Conservation (phyloP, 2,329 filamentous ascomycete genomes). For the Diplodia scrobiculata region DNA sequence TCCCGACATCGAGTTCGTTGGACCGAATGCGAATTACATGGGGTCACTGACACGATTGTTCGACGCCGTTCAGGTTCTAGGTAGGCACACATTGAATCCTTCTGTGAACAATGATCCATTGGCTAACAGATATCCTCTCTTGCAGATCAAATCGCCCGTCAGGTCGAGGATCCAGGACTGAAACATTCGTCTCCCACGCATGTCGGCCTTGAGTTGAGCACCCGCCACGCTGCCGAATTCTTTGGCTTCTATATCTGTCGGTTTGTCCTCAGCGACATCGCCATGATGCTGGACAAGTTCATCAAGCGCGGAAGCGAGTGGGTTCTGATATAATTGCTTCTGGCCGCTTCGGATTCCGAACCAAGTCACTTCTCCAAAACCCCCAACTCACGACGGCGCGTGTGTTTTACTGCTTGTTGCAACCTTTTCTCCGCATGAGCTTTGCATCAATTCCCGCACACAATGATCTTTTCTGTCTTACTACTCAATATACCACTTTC, state of each 20-base stretch:
- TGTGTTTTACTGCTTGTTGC: slow-evolving; percentile 32
- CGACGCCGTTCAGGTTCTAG: slow-evolving; percentile 88
- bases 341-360: slow-evolving; percentile 34
- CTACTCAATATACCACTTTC: slow-evolving; percentile 16
- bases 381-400: slow-evolving; percentile 34
- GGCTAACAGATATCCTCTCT: not conserved
- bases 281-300: slow-evolving; percentile 88
- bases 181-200: slow-evolving; percentile 91
- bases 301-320: slow-evolving; percentile 96
- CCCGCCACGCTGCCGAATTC: slow-evolving; percentile 92
- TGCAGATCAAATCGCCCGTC: slow-evolving; percentile 88
- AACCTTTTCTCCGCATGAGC: slow-evolving; percentile 26
- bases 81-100: slow-evolving; percentile 56
- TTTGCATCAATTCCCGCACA: slow-evolving; percentile 5
- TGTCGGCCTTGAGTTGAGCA: slow-evolving; percentile 90
- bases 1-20: slow-evolving; percentile 68
- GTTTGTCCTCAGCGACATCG: slow-evolving; percentile 85
- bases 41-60: slow-evolving; percentile 83
- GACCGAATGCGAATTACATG: slow-evolving; percentile 91
- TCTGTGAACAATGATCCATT: not conserved
- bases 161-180: slow-evolving; percentile 92
- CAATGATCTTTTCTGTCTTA: slow-evolving; percentile 24
- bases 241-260: slow-evolving; percentile 96
- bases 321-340: slow-evolving; percentile 62
- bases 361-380: slow-evolving; percentile 36